phyloP scores from a whole-genome alignment of 768 basidiomycete genomes.

The Mycena albidolilacea region DNA sequence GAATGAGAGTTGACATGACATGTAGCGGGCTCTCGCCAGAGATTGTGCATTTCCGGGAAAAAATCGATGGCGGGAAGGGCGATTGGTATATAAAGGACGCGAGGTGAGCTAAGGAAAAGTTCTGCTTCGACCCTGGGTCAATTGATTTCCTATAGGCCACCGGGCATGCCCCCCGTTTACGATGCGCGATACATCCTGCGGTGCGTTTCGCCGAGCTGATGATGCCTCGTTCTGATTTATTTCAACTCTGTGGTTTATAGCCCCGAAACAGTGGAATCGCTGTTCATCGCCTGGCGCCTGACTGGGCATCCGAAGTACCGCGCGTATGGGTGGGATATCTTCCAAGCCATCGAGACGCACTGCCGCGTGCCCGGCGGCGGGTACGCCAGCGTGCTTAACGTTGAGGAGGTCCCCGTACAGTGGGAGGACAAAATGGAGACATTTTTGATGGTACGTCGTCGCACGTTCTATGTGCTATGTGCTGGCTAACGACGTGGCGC shows the following conservation, averaged over 20 bases:
- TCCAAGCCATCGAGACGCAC: slow-evolving; percentile 89
- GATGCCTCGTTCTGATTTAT: background rate
- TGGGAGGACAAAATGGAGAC: slow-evolving; percentile 96
- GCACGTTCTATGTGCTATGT: background rate
- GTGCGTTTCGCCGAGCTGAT: slow-evolving; percentile 48
- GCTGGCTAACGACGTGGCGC: background rate
- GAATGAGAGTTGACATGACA: background rate
- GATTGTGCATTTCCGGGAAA: slow-evolving; percentile 87
- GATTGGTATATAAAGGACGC: slow-evolving; percentile 97
- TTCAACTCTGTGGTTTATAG: slow-evolving; percentile 50
- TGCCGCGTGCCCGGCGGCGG: slow-evolving; percentile 85
- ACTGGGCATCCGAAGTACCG: slow-evolving; percentile 89
- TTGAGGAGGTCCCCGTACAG: slow-evolving; percentile 78
- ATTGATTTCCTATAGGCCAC: slow-evolving; percentile 42
- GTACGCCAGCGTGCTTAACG: slow-evolving; percentile 87
- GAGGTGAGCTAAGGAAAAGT: slow-evolving; percentile 43
- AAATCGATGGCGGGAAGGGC: slow-evolving; percentile 60
- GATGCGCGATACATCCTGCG: slow-evolving; percentile 96
- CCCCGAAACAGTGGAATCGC: slow-evolving; percentile 95
- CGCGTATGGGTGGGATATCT: slow-evolving; percentile 89
- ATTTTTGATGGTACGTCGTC: slow-evolving; percentile 81
- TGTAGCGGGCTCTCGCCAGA: slow-evolving; percentile 88
- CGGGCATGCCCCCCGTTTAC: slow-evolving; percentile 66
- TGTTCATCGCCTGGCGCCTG: slow-evolving; percentile 92
- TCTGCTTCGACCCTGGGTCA: background rate